These are phyloP conservation scores for Exidia glandulosa DNA, from an alignment of 768 basidiomycete genomes.

Conservation along the genomic window DNA sequence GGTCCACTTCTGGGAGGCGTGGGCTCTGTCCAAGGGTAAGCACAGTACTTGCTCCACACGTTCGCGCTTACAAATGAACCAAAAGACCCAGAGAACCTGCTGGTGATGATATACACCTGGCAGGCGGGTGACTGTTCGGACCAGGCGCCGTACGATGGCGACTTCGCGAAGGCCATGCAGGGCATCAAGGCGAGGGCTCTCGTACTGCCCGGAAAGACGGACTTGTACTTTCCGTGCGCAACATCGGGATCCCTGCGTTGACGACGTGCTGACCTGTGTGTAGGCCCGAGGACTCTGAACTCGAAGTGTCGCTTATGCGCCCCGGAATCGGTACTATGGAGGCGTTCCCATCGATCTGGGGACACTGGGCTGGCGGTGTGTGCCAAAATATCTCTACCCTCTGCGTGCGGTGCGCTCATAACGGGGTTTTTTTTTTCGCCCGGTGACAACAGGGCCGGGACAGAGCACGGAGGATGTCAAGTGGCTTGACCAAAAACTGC, in stretches of 20 bases:
- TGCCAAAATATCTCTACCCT: not conserved
- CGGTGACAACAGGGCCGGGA: not conserved
- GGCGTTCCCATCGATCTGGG: not conserved
- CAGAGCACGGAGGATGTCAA: not conserved
- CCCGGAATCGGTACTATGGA: not conserved
- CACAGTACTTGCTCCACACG: not conserved
- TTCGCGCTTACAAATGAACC: too few species aligned
- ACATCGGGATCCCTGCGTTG: not conserved
- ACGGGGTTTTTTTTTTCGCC: not conserved
- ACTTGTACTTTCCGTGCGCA: constrained; percentile 44
- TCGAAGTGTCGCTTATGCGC: constrained; percentile 31
- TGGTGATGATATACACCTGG: constrained; percentile 41
- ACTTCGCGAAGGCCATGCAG: constrained; percentile 29
- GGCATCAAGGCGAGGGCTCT: constrained; percentile 40
- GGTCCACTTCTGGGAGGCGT: constrained; percentile 1
- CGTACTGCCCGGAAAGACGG: constrained; percentile 50
- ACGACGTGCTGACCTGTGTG: not conserved
- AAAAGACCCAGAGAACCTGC: constrained; percentile 40
- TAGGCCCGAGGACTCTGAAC: constrained; percentile 45
- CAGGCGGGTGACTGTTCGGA: constrained; percentile 38
- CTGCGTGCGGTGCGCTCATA: not conserved
- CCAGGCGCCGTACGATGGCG: constrained; percentile 16
- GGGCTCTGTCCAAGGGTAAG: not conserved
- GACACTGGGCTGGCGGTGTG: not conserved
- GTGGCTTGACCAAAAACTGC: not conserved